A percentile compares a stretch with the other conserved stretches of the same genome.
Evolutionary conservation across 1,139 yeast genomes (phyloP).

Genomic region (Kazachstania sp.): DNA sequence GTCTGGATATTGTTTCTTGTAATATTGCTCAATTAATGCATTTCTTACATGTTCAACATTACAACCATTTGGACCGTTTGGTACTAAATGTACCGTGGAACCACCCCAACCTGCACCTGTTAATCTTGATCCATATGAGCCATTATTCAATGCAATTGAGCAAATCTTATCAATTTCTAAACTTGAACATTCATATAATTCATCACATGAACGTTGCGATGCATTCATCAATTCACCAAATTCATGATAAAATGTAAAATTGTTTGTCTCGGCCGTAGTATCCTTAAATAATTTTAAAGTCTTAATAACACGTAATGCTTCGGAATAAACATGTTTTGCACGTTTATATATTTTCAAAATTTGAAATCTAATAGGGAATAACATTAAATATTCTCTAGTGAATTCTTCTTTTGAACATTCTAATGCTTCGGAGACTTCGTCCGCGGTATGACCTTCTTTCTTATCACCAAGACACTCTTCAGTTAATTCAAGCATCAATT

Average conservation of each 20-base stretch:
- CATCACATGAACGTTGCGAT: conserved; percentile 47
- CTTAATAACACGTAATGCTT: conserved; percentile 50
- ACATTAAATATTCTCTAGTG: conserved; percentile 38
- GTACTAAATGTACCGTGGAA: conserved; percentile 55
- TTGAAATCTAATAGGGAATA: conserved; percentile 50
- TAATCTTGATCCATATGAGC: conserved; percentile 59
- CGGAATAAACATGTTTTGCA: conserved; percentile 55
- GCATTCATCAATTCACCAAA: conserved; percentile 53
- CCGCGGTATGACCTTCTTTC: conserved; percentile 43
- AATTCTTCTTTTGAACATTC: conserved; percentile 40
- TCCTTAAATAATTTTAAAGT: conserved; percentile 37
- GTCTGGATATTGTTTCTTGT: conserved; percentile 41
- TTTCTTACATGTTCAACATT: conserved; percentile 38
- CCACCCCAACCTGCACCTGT: conserved; percentile 85
- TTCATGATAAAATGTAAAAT: conserved; percentile 27
- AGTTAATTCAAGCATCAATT: conserved; percentile 37
- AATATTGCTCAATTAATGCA: conserved; percentile 45
- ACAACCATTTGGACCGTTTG: conserved; percentile 33
- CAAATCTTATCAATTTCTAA: conserved; percentile 47
- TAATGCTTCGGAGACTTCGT: conserved; percentile 41
- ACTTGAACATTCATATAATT: conserved; percentile 47
- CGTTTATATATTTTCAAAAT: conserved; percentile 49
- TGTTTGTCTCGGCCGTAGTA: background rate
- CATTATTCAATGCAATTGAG: conserved; percentile 44
- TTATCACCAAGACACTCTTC: conserved; percentile 34